Evolutionary conservation across 208 protist species (phyloP).

Genomic region (Trypanosoma avium): DNA sequence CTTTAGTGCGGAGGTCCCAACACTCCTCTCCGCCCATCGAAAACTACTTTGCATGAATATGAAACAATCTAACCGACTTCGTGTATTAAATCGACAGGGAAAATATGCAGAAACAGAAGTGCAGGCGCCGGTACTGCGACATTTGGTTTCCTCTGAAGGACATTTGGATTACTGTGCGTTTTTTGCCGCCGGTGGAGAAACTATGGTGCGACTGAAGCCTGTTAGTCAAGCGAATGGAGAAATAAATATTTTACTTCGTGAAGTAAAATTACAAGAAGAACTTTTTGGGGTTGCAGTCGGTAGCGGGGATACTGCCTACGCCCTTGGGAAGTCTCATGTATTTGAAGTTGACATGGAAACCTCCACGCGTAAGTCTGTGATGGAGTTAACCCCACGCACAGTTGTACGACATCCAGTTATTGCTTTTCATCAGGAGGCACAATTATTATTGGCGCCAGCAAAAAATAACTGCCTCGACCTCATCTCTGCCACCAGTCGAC

Average conservation of each 20-base stretch:
- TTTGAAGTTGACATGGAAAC: constrained; percentile 71
- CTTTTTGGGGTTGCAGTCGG: constrained; percentile 62
- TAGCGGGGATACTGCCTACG: constrained; percentile 52
- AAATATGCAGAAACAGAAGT: constrained; percentile 66
- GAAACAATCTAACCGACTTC: constrained; percentile 79
- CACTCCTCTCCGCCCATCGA: constrained; percentile 63
- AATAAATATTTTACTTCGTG: constrained; percentile 42
- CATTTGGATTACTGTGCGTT: constrained; percentile 57
- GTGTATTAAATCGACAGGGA: constrained; percentile 71
- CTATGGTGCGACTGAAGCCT: constrained; percentile 62
- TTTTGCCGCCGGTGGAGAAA: constrained; percentile 69
- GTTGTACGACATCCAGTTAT: constrained; percentile 63
- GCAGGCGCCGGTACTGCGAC: constrained; percentile 37
- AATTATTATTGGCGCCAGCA: constrained; percentile 69
- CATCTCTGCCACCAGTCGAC: constrained; percentile 56
- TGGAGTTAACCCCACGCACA: constrained; percentile 56
- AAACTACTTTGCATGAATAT: constrained; percentile 80
- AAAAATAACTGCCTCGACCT: constrained; percentile 77
- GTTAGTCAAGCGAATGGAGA: constrained; percentile 69
- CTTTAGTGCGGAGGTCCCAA: constrained; percentile 43
- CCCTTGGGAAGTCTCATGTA: constrained; percentile 57
- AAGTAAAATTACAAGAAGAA: constrained; percentile 56
- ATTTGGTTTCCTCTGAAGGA: constrained; percentile 63
- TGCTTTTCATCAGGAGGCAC: constrained; percentile 53
- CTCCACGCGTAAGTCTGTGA: constrained; percentile 29